These are phyloP conservation scores for Colletotrichum kahawae DNA, from an alignment of 2,329 filamentous ascomycete species.

Conservation along the genomic window DNA sequence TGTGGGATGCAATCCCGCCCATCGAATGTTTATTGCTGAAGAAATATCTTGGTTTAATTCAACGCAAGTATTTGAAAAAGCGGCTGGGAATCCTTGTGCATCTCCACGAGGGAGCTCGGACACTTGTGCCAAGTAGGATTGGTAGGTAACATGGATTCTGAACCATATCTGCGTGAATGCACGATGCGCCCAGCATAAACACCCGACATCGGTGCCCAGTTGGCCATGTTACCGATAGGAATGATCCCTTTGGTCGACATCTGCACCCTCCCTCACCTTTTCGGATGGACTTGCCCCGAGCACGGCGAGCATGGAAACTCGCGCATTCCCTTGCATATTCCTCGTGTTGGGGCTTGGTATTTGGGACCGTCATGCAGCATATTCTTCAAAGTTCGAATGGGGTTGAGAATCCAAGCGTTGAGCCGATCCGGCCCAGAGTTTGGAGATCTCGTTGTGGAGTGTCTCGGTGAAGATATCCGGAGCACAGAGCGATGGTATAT, in stretches of 20 bases:
- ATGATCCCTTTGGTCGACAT: not conserved
- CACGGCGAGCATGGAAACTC: not conserved
- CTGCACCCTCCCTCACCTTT: not conserved
- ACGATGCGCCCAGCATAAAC: not conserved
- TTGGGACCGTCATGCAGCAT: too few species aligned
- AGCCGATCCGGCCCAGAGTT: too few species aligned
- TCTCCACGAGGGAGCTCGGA: not conserved
- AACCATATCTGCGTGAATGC: rapidly evolving
- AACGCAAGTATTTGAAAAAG: not conserved
- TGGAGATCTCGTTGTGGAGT: too few species aligned
- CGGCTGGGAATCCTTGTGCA: rapidly evolving
- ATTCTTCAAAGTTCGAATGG: too few species aligned
- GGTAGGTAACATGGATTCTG: not conserved
- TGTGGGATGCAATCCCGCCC: too few species aligned
- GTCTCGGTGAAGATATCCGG: too few species aligned
- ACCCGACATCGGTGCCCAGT: too few species aligned
- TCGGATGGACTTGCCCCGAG: not conserved
- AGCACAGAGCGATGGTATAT: too few species aligned
- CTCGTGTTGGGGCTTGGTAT: too few species aligned
- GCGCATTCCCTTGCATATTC: too few species aligned
- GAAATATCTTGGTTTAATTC: not conserved
- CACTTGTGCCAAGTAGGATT: not conserved
- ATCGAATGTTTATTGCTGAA: not conserved
- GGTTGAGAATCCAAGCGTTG: too few species aligned
- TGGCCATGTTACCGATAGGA: too few species aligned